phyloP scores from a whole-genome alignment of 1,284 basidiomycete genomes.

The Clitocybe nebularis region DNA sequence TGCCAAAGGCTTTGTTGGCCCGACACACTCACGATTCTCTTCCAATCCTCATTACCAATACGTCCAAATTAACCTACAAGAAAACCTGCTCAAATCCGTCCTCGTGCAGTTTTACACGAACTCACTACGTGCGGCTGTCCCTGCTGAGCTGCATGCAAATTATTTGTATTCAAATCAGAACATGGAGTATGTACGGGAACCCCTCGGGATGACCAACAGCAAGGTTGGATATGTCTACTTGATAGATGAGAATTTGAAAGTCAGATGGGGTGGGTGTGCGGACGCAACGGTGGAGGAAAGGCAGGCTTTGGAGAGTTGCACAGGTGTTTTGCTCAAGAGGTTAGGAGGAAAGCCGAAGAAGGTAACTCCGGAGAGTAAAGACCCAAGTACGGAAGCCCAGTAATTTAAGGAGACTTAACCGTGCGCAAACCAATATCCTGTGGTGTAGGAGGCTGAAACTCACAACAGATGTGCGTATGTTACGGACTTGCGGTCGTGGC shows the following conservation, averaged over 20 bases:
- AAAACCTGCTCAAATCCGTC: constrained; percentile 87
- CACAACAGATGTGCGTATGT: no score
- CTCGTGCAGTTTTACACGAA: constrained; percentile 82
- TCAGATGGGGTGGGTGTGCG: constrained; percentile 93
- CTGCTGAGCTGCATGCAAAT: constrained; percentile 61
- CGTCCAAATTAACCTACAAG: constrained; percentile 81
- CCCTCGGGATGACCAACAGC: constrained; percentile 85
- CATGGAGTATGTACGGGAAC: constrained; percentile 78
- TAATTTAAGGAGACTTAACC: no score
- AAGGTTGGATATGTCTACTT: constrained; percentile 93
- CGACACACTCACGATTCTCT: constrained; percentile 59
- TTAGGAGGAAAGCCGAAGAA: constrained; percentile 24
- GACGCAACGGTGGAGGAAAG: constrained; percentile 78
- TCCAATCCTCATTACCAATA: constrained; percentile 73
- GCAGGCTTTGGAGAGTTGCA: constrained; percentile 68
- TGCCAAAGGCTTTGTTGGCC: constrained; percentile 66
- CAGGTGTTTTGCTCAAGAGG: constrained; percentile 68
- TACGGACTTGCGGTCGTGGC: no score
- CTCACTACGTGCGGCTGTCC: constrained; percentile 66
- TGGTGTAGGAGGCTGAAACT: no score
- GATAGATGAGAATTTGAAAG: constrained; percentile 78
- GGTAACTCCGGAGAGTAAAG: no score
- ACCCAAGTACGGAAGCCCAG: background rate
- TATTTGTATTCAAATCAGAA: constrained; percentile 83
- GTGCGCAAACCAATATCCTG: no score